Evolutionary conservation across 2,329 filamentous ascomycete species (phyloP).

Genomic region (Scedosporium apiospermum): DNA sequence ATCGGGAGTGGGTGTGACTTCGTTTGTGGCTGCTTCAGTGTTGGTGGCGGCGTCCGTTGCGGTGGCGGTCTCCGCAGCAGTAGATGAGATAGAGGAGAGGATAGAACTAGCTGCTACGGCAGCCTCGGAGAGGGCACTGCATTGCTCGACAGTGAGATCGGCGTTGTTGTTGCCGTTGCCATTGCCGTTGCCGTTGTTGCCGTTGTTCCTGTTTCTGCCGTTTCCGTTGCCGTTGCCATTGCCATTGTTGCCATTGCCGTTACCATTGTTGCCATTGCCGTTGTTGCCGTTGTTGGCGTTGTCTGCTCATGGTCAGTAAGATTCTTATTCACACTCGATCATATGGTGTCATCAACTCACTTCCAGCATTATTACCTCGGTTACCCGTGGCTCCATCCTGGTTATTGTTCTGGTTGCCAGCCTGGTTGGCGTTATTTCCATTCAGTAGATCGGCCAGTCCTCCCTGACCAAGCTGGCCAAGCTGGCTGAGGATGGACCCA

Average conservation of each 20-base stretch:
- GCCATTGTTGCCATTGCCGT: not conserved
- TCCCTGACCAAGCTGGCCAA: not conserved
- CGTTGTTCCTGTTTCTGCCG: not conserved
- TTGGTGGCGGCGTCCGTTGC: not conserved
- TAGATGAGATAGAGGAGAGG: not conserved
- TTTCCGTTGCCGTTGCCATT: not conserved
- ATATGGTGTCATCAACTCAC: too few species aligned
- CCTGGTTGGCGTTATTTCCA: not conserved
- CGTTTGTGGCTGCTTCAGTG: not conserved
- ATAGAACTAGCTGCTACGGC: not conserved
- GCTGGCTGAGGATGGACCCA: not conserved
- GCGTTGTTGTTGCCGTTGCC: not conserved
- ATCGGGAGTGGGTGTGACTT: not conserved
- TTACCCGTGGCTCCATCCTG: not conserved
- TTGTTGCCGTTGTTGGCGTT: not conserved
- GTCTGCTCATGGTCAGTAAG: not conserved
- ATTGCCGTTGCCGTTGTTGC: not conserved
- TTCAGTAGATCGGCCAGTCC: not conserved
- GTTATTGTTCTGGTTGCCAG: not conserved
- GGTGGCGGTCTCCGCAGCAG: not conserved
- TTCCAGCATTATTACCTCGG: not conserved
- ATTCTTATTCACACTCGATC: too few species aligned
- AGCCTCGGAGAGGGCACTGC: conserved; percentile 1
- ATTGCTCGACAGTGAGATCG: not conserved
- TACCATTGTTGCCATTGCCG: too few species aligned